Evolutionary conservation across 768 basidiomycete genomes (phyloP).

Genomic region (Dendrothele bispora): DNA sequence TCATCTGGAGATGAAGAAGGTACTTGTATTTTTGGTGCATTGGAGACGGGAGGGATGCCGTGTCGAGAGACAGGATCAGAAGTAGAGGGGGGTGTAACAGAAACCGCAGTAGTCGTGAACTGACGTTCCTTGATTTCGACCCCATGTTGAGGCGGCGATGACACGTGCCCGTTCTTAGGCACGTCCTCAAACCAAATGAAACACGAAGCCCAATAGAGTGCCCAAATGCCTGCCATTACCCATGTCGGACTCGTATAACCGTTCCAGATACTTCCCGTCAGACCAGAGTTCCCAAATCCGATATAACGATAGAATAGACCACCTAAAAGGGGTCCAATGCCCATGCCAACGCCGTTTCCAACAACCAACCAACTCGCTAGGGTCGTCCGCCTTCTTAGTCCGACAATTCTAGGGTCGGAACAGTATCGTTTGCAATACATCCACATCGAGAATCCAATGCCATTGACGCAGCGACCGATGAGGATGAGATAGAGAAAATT

Average conservation of each 20-base stretch:
- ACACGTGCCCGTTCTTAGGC: not conserved
- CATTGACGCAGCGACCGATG: slow-evolving; percentile 64
- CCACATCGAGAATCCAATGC: slow-evolving; percentile 59
- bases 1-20: too few species aligned
- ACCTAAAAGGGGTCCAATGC: slow-evolving; percentile 62
- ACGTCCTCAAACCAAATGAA: slow-evolving; percentile 35
- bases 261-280: slow-evolving; percentile 46
- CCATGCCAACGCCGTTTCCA: slow-evolving; percentile 62
- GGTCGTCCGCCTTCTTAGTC: slow-evolving; percentile 59
- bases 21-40: too few species aligned
- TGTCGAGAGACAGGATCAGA: slow-evolving; percentile 4
- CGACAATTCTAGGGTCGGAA: slow-evolving; percentile 68
- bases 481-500: slow-evolving; percentile 69
- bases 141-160: not conserved
- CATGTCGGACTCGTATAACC: slow-evolving; percentile 68
- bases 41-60: too few species aligned
- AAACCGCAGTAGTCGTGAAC: not conserved
- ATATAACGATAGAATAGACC: slow-evolving; percentile 57
- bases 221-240: slow-evolving; percentile 59
- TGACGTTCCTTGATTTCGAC: slow-evolving; percentile 1
- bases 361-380: slow-evolving; percentile 64
- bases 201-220: slow-evolving; percentile 45
- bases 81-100: slow-evolving; percentile 1
- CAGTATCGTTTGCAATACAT: slow-evolving; percentile 74
- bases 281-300: slow-evolving; percentile 43